Base-by-base conservation (phyloP, 768 basidiomycete species). In the Trametes gibbosa region DNA sequence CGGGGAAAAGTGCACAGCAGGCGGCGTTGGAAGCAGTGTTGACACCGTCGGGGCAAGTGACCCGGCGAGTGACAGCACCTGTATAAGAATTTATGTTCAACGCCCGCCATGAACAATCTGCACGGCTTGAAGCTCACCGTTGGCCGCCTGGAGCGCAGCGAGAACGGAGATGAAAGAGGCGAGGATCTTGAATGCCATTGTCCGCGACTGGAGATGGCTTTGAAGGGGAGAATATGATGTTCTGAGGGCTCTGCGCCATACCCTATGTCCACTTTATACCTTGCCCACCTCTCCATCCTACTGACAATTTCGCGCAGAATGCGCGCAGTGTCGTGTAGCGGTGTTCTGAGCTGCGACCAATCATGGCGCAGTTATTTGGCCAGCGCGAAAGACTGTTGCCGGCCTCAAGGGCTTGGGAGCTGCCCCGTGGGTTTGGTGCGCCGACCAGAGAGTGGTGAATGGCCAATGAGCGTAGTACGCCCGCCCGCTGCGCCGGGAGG, bases 51-150 rank as follows among this genome's bases (percentile, higher is more conserved):
- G 58, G 58, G 43, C 58, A 59, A 13, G 58, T 17, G 3, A 59
- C 65, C 74, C 54, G 53, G 32, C 59, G 59, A 29, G 59, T 54
- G 21, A 56, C 23, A 6, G 53, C 53, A 37, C 53, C 53, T 43
- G 24, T n/a, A 45, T 17, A 21, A 23, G 32, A 5, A 32, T 32
- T 32, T 4, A 10, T 32, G 29, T 32, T 32, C 29, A 32, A 10
- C 29, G 5, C 29, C 10, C 4, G 29, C 4, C 29, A 32, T 32
- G 10, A 5, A 4, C 29, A 10, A 32, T 10, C 29, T 10, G 6
- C 5, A 0, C 9, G 54, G 17, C 40, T 3, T 24, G 24, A 42
- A 12, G 41, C 49, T 19, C 23, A 63, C 66, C 68, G 37, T 56
- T 59, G 51, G 57, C 53, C 19, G 50, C 48, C 13, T 59, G 47